These are phyloP conservation scores for Suillus plorans DNA, from an alignment of 768 basidiomycete genomes.

Conservation along the genomic window DNA sequence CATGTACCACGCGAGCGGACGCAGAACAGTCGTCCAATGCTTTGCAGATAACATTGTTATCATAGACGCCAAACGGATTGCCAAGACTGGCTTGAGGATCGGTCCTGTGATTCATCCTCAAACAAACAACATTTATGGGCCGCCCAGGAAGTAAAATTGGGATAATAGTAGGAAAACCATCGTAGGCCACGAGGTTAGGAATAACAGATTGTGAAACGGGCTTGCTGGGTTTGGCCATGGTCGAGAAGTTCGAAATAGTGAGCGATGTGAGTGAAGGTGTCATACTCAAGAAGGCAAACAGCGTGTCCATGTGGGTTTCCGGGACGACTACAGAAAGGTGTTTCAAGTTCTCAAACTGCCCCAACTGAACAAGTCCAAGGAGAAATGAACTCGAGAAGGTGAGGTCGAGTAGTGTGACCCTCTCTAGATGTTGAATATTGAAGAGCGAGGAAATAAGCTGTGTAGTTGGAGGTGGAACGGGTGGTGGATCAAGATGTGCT, in stretches of 20 bases:
- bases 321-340: background rate
- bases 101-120: background rate
- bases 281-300: background rate
- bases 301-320: background rate
- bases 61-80: background rate
- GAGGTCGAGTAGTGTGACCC: background rate
- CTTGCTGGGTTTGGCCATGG: background rate
- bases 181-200: background rate
- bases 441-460: background rate
- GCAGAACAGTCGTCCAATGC: background rate
- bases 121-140: background rate
- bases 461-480: background rate
- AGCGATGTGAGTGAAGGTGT: conserved; percentile 1
- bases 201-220: background rate
- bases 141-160: background rate
- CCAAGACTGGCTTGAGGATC: background rate
- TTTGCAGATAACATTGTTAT: background rate
- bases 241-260: background rate
- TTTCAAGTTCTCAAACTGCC: background rate
- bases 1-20: background rate
- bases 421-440: background rate
- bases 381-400: background rate
- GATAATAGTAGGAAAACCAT: background rate
- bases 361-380: background rate
- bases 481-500: background rate